Base-by-base conservation (phyloP, 1,284 basidiomycete species). In the Rhodotorula sp. region DNA sequence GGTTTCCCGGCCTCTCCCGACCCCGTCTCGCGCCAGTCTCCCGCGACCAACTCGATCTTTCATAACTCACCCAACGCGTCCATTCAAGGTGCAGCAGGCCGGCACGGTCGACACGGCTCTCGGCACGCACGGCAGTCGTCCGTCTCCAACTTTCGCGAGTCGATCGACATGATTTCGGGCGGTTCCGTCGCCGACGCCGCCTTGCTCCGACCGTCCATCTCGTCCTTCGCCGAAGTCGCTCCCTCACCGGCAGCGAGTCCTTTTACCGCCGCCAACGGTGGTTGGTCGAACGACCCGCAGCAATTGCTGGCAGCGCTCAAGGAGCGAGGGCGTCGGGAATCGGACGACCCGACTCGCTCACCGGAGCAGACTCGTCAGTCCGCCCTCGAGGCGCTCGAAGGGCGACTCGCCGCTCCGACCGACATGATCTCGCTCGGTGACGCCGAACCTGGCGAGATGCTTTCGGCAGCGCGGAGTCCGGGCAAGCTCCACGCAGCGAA, bases 101-200 rank as follows among this genome's bases (percentile, higher is more conserved):
- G 67, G 12, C 78, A 79, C 59, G 71, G 70, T 23, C 74, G 78
- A 5, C 65, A 74, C 23, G 68, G 70, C 15, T 79, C 78, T 10
- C 75, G 75, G 16, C 78, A 79, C 63, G 61, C 66, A 7, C 76
- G 78, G 23, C 67, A 68, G 15, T 70, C 71, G 23, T 73, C 70
- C 55, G 76, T 79, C 38, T 65, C 77, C 43, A 79, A 78, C 67
- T 68, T 76, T 45, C 64, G 77, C 62, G 78, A 79, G 65, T 77
- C 76, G 54, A 72, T 79, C 69, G 78, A 79, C 63, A 74, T 79
- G 52, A 76, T 79, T 50, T 73, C 74, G 3, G 77, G 73, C 26
- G 69, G 59, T 19, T 57, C 66, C 45, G 23, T 48, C 15, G n/a
- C n/a, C 34, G 66, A 67, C n/a, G 63, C 71, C 14, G 19, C 57